Base-by-base conservation (phyloP, 2,329 filamentous ascomycete species). In the Fusarium sp. region DNA sequence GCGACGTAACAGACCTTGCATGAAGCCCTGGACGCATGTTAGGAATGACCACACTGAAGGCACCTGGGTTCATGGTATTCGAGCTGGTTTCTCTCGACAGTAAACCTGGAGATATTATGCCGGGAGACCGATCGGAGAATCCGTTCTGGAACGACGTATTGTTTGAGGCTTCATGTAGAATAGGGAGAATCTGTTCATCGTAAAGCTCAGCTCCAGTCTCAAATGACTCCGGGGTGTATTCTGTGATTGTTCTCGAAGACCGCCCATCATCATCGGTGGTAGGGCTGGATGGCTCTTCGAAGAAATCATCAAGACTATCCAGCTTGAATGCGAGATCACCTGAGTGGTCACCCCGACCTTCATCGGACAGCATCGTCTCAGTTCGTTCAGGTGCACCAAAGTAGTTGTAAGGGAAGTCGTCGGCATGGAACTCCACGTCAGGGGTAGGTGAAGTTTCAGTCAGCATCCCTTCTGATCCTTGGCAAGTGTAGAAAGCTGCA, bases 401-500 rank as follows among this genome's bases (percentile, higher is more conserved):
- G 77, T 94, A 94, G 11, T 91, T 90, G 71, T 92, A 92, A 13
- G 90, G 89, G 73, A 92, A 94, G 63, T 98, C 94, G 65, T 99
- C 96, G 4, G 89, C 87, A 71, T 96, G 92, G 79, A 99, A 98
- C 74, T 97, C 94, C 28, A 99, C 90, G 45, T 97, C 94, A 2
- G 93, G 91, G 0, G 93, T 96, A 6, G 89, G 87, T 1, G 88
- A 86, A 6, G 88, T 83, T 56, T 92, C 87, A 9, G 85, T 81
- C 32, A 82, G 75, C 13, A 82, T 81, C 17, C 87, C 87, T 67
- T 90, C 85, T 6, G 87, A 84, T 65, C 88, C 91, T 53, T 93
- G 91, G 75, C 94, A 97, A 68, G 94, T 97, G 79, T 97, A 97
- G 79, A 97, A 98, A 1, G 96, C 94, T 1, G 94, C 93, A 77